These are phyloP conservation scores for Cucurbita moschata DNA, from an alignment of 306 rosid genomes.

Conservation along the genomic window DNA sequence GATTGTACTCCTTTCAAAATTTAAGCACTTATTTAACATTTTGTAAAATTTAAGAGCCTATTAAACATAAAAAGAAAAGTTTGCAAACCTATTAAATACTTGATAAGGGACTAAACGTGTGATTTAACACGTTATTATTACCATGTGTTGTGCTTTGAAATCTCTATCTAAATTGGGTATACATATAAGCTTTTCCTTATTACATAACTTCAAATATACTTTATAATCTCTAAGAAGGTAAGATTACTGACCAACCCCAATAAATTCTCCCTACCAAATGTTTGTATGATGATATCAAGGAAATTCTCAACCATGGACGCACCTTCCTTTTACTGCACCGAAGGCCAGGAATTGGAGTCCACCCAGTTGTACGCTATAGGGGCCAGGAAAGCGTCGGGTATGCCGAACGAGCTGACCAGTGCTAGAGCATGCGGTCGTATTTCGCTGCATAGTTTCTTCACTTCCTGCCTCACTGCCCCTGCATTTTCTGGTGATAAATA, in stretches of 20 bases:
- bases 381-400: slow-evolving; percentile 79
- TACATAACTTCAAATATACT: too few relatives aligned
- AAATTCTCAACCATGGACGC: not conserved
- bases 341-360: slow-evolving; percentile 68
- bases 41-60: too few relatives aligned
- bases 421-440: slow-evolving; percentile 77
- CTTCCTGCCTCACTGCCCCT: slow-evolving; percentile 62
- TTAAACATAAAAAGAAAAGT: too few relatives aligned
- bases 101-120: too few relatives aligned
- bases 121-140: not conserved
- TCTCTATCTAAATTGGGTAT: not conserved
- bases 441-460: slow-evolving; percentile 50
- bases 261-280: not conserved
- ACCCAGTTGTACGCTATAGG: slow-evolving; percentile 83
- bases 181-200: not conserved
- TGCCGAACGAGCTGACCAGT: slow-evolving; percentile 79
- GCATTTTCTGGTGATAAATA: slow-evolving; percentile 46
- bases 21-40: too few relatives aligned
- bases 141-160: not conserved
- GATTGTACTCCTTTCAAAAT: too few relatives aligned
- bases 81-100: too few relatives aligned
- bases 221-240: too few relatives aligned
- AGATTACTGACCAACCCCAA: too few relatives aligned
- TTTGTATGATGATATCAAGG: not conserved
- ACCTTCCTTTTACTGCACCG: slow-evolving; percentile 28